Conservation (phyloP, 306 rosid species). For the Quercus bicolor region DNA sequence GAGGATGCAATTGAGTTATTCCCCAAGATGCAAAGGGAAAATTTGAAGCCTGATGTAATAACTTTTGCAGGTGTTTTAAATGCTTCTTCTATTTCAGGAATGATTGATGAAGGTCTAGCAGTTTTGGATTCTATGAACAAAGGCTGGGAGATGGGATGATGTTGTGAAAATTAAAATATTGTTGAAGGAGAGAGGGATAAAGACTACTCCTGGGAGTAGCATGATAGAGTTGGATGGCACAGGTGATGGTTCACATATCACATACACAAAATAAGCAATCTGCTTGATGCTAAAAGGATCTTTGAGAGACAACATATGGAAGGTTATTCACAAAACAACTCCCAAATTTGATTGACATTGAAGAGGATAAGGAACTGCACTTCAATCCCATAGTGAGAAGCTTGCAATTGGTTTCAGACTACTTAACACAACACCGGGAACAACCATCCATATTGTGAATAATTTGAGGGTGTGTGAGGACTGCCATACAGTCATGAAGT, state of each 20-base stretch:
- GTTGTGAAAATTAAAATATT: too few species aligned
- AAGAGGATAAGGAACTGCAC: constrained; percentile 56
- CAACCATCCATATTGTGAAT: constrained; percentile 46
- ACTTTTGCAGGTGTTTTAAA: constrained; percentile 40
- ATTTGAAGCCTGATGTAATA: constrained; percentile 38
- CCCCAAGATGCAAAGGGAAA: constrained; percentile 42
- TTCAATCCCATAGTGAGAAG: constrained; percentile 6
- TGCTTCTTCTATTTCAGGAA: constrained; percentile 62
- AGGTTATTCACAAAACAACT: constrained; percentile 33
- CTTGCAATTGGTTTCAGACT: constrained; percentile 50
- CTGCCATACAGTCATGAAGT: constrained; percentile 56
- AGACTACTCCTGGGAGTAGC: too few species aligned
- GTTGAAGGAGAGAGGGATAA: too few species aligned
- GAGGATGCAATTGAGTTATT: constrained; percentile 52
- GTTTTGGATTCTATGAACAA: constrained; percentile 33
- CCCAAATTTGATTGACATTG: constrained; percentile 40
- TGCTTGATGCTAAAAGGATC: constrained; percentile 30
- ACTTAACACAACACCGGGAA: constrained; percentile 46
- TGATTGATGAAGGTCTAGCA: constrained; percentile 40
- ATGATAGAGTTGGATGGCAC: too few species aligned
- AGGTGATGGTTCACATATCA: constrained; percentile 32
- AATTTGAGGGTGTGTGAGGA: constrained; percentile 67
- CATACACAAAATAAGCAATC: constrained; percentile 43
- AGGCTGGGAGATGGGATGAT: constrained; percentile 44
- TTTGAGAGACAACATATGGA: constrained; percentile 42